Evolutionary conservation across 805 yeast genomes (phyloP).

Genomic region (Kodamaea kakaduensis): DNA sequence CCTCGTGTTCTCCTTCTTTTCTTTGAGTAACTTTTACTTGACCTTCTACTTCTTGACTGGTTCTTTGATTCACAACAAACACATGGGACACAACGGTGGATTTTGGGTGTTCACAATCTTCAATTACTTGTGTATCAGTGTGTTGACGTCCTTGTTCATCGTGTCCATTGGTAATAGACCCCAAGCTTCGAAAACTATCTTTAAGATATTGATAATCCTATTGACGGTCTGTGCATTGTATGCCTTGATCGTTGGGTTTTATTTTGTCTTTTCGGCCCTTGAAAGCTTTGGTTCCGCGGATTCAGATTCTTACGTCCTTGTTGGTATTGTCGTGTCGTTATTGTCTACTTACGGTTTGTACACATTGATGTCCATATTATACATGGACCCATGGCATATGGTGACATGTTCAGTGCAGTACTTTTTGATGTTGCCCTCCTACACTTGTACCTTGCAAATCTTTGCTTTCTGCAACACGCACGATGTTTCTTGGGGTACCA

Average conservation of each 20-base stretch:
- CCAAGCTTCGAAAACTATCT: conserved; percentile 84
- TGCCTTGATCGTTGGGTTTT: conserved; percentile 77
- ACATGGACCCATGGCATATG: conserved; percentile 96
- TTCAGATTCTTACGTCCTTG: conserved; percentile 47
- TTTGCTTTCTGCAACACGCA: conserved; percentile 98
- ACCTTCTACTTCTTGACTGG: conserved; percentile 55
- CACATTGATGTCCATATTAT: conserved; percentile 72
- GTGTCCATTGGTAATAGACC: conserved; percentile 97
- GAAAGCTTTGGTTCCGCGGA: conserved; percentile 38
- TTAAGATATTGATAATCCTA: conserved; percentile 65
- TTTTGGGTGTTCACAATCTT: conserved; percentile 77
- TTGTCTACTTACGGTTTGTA: conserved; percentile 91
- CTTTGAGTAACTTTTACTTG: conserved; percentile 26
- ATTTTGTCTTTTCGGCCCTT: conserved; percentile 62
- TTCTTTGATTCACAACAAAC: conserved; percentile 48
- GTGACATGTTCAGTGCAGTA: conserved; percentile 84
- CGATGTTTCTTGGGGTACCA: conserved; percentile 99
- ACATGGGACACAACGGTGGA: conserved; percentile 67
- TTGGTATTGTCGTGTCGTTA: conserved; percentile 78
- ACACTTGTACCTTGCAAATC: conserved; percentile 87
- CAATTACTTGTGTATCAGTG: conserved; percentile 80
- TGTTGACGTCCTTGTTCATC: conserved; percentile 81
- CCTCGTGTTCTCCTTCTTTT: conserved; percentile 22
- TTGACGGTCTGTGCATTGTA: conserved; percentile 77
- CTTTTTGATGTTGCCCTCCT: conserved; percentile 84